These are phyloP conservation scores for Marchantia polymorpha DNA, from an alignment of 225 moss, liverwort and hornwort genomes.

Conservation along the genomic window DNA sequence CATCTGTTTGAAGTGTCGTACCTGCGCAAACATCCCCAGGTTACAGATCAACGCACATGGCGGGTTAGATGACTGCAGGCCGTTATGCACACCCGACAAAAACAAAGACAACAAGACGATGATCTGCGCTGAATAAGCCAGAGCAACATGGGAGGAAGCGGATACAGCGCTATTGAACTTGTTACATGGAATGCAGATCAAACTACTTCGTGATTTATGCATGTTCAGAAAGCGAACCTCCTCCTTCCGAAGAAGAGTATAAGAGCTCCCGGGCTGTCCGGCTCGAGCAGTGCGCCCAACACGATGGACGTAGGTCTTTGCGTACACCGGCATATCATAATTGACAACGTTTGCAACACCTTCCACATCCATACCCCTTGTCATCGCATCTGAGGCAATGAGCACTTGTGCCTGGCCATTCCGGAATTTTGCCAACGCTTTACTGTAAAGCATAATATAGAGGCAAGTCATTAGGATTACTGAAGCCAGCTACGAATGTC, in stretches of 20 bases:
- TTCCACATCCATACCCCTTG: constrained; percentile 99
- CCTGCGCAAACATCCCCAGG: constrained; percentile 35
- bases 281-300: constrained; percentile 98
- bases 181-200: no score
- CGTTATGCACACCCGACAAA: no score
- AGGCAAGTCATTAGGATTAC: background rate
- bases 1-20: constrained; percentile 82
- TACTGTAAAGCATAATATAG: constrained; percentile 45
- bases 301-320: constrained; percentile 98
- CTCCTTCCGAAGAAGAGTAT: constrained; percentile 77
- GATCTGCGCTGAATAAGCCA: no score
- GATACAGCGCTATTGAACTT: no score
- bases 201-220: no score
- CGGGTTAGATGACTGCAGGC: no score
- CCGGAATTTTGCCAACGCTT: constrained; percentile 75
- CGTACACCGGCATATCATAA: constrained; percentile 96
- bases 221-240: constrained; percentile 50
- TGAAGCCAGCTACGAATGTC: background rate
- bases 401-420: constrained; percentile 78
- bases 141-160: no score
- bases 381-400: constrained; percentile 98
- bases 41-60: background rate
- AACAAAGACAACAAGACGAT: no score
- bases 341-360: constrained; percentile 93
- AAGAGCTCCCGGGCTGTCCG: constrained; percentile 78